Base-by-base conservation (phyloP, 1,139 yeast genomes). In the Chernovozyma sophiae-reginae region DNA sequence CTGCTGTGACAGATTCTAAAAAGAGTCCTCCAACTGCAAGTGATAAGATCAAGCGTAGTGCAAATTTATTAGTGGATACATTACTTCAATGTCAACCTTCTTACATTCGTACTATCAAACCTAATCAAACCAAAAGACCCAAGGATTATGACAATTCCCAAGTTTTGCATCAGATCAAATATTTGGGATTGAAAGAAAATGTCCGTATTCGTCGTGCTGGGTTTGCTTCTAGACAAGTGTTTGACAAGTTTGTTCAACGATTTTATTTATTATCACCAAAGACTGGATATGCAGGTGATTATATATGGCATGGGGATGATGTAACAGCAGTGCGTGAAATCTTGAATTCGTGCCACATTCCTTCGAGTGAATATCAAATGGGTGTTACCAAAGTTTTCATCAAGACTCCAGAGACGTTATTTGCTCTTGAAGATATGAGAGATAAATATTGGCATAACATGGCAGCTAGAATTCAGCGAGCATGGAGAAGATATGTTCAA, bases 171-270 rank as follows among this genome's bases (percentile, higher is more conserved):
- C 99, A 94, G 65, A 83, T 94, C 46, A 94, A 94, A 56, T 94
- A 94, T 58, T 74, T 94, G 50, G 99, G 99, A 56, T 72, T 94
- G 58, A 94, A 92, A 55, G 98, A 94, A 60, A 94, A 94, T 59
- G 97, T 94, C 32, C 79, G 98, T 47, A 94, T 94, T 48, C 80
- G 98, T 68, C 84, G 98, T 68, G 98, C 99, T 0, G 99, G 99
- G 35, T 94, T 94, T 62, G 98, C 99, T 2, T 92, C 90, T 55
- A 82, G 99, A 64, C 96, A 95, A 45, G 86, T 97, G 0, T 94
- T 90, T 63, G 97, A 92, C 41, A 89, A 90, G 59, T 94, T 94
- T 57, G 97, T 89, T n/a, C 97, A 94, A 62, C 73, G 98, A 53
- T 94, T 94, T 58, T 92, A 87, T 58, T 65, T 94, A 39, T 69